A percentile compares a stretch with the other conserved stretches of the same genome.
These are phyloP conservation scores for Exophiala mesophila DNA, from an alignment of 2,329 filamentous ascomycete species.

Conservation along the genomic window DNA sequence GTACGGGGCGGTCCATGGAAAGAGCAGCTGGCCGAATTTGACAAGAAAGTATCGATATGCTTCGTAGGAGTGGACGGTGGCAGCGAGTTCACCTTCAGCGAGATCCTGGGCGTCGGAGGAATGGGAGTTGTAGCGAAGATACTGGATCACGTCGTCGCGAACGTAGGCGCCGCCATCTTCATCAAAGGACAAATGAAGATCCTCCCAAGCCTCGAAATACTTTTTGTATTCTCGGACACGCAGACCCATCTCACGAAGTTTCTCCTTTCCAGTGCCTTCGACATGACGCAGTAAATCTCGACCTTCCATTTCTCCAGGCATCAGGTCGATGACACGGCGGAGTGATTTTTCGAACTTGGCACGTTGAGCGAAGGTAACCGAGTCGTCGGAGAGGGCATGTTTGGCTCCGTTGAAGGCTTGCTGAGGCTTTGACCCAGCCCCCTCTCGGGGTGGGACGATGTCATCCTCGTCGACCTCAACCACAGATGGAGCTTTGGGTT, in stretches of 20 bases:
- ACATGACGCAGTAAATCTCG: constrained; percentile 36
- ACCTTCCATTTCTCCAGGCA: constrained; percentile 27
- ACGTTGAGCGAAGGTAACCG: constrained; percentile 19
- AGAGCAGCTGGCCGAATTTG: constrained; percentile 35
- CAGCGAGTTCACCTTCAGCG: constrained; percentile 27
- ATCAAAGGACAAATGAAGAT: constrained; percentile 23
- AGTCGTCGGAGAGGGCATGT: neutral
- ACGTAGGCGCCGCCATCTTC: constrained; percentile 35
- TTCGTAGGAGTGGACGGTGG: constrained; percentile 40
- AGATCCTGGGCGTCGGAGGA: constrained; percentile 9
- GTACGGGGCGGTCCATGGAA: constrained; percentile 35
- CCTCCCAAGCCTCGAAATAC: constrained; percentile 40
- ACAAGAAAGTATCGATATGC: constrained; percentile 39
- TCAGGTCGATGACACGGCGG: constrained; percentile 20
- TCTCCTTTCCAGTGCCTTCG: constrained; percentile 36
- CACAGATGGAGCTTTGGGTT: constrained; percentile 1
- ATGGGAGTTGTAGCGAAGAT: constrained; percentile 30
- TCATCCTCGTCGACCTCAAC: constrained; percentile 2
- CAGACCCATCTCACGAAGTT: constrained; percentile 38
- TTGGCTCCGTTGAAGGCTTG: neutral
- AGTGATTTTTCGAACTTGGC: constrained; percentile 26
- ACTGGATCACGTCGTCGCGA: constrained; percentile 40
- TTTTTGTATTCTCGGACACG: constrained; percentile 37
- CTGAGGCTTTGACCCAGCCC: constrained; percentile 3
- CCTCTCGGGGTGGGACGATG: neutral